A percentile compares a stretch with the other conserved stretches of the same genome.
Conservation (phyloP, 345 rosid species). For the Theobroma cacao region DNA sequence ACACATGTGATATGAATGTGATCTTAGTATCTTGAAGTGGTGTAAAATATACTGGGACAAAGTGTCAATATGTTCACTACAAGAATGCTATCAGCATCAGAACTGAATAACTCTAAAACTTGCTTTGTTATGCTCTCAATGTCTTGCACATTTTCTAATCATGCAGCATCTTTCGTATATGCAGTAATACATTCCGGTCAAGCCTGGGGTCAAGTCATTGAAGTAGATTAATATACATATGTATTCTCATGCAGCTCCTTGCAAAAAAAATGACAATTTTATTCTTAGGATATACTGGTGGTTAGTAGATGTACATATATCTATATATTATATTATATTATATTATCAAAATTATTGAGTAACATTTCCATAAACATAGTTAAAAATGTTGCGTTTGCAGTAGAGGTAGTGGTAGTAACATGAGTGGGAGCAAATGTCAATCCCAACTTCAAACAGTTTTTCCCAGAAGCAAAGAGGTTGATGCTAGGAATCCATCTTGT, state of each 20-base stretch:
- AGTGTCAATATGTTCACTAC: neutral
- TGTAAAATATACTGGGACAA: neutral
- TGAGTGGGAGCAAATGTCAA: neutral
- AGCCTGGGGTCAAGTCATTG: neutral
- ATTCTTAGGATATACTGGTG: too few relatives aligned
- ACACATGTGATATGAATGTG: neutral
- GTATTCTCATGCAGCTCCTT: too few relatives aligned
- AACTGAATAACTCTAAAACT: neutral
- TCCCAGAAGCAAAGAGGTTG: neutral
- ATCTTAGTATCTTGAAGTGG: neutral
- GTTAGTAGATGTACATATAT: too few relatives aligned
- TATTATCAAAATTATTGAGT: neutral
- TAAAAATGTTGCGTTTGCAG: neutral
- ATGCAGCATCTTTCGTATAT: neutral
- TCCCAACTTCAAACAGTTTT: neutral
- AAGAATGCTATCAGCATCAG: neutral
- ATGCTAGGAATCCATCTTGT: too few relatives aligned
- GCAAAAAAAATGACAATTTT: too few relatives aligned
- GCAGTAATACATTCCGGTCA: neutral
- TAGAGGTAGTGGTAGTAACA: neutral
- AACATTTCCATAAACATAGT: neutral
- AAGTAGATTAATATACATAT: too few relatives aligned
- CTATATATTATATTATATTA: too few relatives aligned
- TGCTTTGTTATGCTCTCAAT: neutral
- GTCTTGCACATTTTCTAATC: neutral